A percentile compares a stretch with the other conserved stretches of the same genome.
Conservation (phyloP, 768 basidiomycete genomes). For the Lactarius vividus region DNA sequence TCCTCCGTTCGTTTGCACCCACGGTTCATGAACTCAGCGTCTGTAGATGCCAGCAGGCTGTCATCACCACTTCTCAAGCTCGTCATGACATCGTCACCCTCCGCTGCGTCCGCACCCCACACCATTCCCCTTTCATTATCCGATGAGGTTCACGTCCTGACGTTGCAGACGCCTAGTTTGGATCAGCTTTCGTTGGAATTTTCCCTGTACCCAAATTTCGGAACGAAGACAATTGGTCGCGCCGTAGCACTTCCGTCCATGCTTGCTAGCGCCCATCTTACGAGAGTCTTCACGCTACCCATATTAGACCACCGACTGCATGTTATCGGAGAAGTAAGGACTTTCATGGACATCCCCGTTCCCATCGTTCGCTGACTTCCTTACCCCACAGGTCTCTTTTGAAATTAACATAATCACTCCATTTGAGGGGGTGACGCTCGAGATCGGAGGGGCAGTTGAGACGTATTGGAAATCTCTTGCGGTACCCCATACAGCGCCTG, state of each 20-base stretch:
- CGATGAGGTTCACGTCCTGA: slow-evolving; percentile 67
- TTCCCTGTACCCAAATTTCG: slow-evolving; percentile 96
- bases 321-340: slow-evolving; percentile 83
- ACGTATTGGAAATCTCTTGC: slow-evolving; percentile 97
- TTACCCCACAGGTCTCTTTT: slow-evolving; percentile 67
- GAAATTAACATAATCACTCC: slow-evolving; percentile 83
- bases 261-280: slow-evolving; percentile 56
- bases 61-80: slow-evolving; percentile 86
- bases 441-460: slow-evolving; percentile 92
- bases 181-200: slow-evolving; percentile 80
- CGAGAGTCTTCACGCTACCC: slow-evolving; percentile 60
- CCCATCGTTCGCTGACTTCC: slow-evolving; percentile 3
- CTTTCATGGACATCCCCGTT: slow-evolving; percentile 8
- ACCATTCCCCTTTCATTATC: slow-evolving; percentile 82
- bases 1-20: slow-evolving; percentile 66
- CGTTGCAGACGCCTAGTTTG: slow-evolving; percentile 81
- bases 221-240: slow-evolving; percentile 92
- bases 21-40: slow-evolving; percentile 66
- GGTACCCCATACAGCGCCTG: slow-evolving; percentile 38
- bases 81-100: slow-evolving; percentile 88
- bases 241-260: slow-evolving; percentile 80
- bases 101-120: slow-evolving; percentile 84
- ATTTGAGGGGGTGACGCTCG: slow-evolving; percentile 88
- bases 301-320: slow-evolving; percentile 91
- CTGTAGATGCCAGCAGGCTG: slow-evolving; percentile 63